Base-by-base conservation (phyloP, 2,329 filamentous ascomycete species). In the Diaporthe sp. region DNA sequence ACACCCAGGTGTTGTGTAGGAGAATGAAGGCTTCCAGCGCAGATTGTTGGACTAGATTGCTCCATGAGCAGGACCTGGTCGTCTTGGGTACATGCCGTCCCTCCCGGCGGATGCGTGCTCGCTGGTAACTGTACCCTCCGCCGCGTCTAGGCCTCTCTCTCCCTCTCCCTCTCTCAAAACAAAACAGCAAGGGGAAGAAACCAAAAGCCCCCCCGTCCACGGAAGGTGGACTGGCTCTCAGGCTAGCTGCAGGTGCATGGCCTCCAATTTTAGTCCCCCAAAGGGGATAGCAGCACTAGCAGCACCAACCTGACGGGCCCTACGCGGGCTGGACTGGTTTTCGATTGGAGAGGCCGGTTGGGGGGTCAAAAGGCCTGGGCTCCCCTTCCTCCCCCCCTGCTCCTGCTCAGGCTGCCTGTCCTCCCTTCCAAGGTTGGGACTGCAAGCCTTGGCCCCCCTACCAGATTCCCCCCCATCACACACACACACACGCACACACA, bases 181-280 rank as follows among this genome's bases (percentile, higher is more conserved):
- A 68, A 68, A 68, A 68, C 70, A 64, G 33, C 58, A 50, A 72
- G 60, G 38, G 58, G 58, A 60, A 60, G 57, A 60, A 60, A 71
- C 35, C 30, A 50, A 28, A 64, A n/a, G 15, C 60, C 69, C 58
- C 58, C 70, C 57, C n/a, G 33, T 40, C 45, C 55, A 33, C 28
- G 55, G 69, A 35, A 60, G 55, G 54, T 52, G 69, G 55, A 50
- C 70, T 54, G 45, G 70, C 70, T 54, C 64, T 54, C 57, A 54
- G 70, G 45, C 70, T 72, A 72, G 70, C 57, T 68, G 64, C 64
- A 68, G 64, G 47, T 54, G 57, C 70, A 72, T 72, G 60, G 60
- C 57, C 45, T 54, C 57, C 70, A 64, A 64, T 72, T 45, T 72
- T 72, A 72, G 70, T 72, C 47, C 70, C 57, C 47, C 25, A 72